Conservation (phyloP, 345 rosid genomes). For the Triadica sebifera region DNA sequence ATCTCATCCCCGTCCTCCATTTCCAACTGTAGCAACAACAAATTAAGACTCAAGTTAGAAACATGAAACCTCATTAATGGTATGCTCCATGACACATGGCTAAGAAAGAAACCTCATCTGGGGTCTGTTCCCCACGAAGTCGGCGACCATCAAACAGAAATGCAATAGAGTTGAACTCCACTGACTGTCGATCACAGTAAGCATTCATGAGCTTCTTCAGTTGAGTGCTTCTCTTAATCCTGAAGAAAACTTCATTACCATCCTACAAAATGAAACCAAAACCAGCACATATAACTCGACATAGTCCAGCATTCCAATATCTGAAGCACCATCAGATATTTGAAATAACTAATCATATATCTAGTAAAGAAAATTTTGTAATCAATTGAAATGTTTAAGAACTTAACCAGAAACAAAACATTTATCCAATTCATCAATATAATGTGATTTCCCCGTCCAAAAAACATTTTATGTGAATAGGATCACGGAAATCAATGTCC, state of each 20-base stretch:
- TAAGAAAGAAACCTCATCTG: constrained; percentile 65
- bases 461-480: background rate
- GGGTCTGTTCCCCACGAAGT: constrained; percentile 82
- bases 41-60: background rate
- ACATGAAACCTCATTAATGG: background rate
- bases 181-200: constrained; percentile 80
- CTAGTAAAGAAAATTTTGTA: background rate
- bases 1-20: constrained; percentile 29
- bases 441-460: background rate
- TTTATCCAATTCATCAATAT: background rate
- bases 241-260: constrained; percentile 88
- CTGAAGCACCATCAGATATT: background rate
- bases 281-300: background rate
- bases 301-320: background rate
- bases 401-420: background rate
- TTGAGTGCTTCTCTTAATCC: constrained; percentile 83
- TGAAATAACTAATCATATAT: background rate
- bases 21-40: constrained; percentile 6
- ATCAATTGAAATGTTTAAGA: background rate
- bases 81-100: background rate
- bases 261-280: constrained; percentile 40
- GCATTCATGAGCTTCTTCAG: constrained; percentile 78
- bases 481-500: background rate
- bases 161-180: constrained; percentile 68
- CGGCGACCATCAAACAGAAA: constrained; percentile 89